Percentiles rank a stretch among this genome's conserved stretches.
Conservation (phyloP, 495 filamentous ascomycete genomes). For the Aspergillus carlsbadensis region DNA sequence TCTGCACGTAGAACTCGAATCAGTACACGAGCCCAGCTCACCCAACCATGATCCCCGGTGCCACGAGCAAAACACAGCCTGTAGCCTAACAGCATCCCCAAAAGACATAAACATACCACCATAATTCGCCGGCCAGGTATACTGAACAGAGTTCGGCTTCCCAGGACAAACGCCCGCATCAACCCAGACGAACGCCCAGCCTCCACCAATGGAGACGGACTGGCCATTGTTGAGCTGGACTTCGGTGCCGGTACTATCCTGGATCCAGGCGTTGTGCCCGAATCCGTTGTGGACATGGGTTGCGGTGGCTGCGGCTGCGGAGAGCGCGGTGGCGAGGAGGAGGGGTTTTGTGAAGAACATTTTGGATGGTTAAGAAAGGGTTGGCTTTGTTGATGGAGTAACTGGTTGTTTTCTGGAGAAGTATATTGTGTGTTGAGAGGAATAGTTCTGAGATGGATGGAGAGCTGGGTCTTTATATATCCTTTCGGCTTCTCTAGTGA, state of each 20-base stretch:
- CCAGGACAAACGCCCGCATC: neutral
- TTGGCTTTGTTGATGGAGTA: too few relatives aligned
- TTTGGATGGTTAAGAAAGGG: too few relatives aligned
- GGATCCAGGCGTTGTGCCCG: neutral
- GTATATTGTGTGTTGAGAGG: too few relatives aligned
- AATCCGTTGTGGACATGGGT: neutral
- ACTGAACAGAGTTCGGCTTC: neutral
- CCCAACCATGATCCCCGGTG: too few relatives aligned
- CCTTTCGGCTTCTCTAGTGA: too few relatives aligned
- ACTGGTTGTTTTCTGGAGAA: too few relatives aligned
- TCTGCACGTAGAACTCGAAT: too few relatives aligned
- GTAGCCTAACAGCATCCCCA: too few relatives aligned
- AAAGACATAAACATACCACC: neutral
- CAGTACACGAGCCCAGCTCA: too few relatives aligned
- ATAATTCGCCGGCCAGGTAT: neutral
- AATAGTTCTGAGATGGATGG: too few relatives aligned
- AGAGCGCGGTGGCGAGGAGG: neutral
- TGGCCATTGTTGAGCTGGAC: neutral
- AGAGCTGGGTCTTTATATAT: too few relatives aligned
- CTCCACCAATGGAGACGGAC: neutral
- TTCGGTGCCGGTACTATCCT: neutral
- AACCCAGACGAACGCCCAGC: neutral
- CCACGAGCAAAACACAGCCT: too few relatives aligned
- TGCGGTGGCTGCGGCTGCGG: neutral
- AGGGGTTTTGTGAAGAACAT: slow-evolving; percentile 38